Base-by-base conservation (phyloP, 768 basidiomycete species). In the Pisolithus orientalis region DNA sequence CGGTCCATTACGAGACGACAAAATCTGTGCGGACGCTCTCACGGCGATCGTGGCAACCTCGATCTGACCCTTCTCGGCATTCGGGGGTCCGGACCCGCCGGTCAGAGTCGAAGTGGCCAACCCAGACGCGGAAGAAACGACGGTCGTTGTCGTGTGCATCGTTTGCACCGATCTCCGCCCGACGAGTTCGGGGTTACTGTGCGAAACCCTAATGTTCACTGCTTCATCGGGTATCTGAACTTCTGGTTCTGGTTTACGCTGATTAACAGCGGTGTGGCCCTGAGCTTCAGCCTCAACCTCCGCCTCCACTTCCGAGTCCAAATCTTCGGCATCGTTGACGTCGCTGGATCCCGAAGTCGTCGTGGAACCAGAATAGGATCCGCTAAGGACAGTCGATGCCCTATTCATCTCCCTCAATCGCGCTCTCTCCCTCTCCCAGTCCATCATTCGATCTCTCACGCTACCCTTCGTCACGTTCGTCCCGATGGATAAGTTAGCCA, bases 391-490 rank as follows among this genome's bases (percentile, higher is more conserved):
- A 31, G 57, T 60, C 53, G 59, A 65, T 49, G 59, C 60, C 69
- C 67, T 57, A 54, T 76, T 77, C 75, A 87, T 83, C 73, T 87
- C 85, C 58, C 86, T 75, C 62, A 88, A 66, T 53, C 85, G 72
- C 66, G 83, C 76, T 34, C 79, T 76, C 65, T 88, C 86, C 39
- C 81, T 72, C 62, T 90, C 86, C 86, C 87, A 90, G 58, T 88
- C 87, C 57, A 74, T 74, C 57, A 89, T 83, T 10, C 87, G 74
- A 53, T 86, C 79, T 52, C 75, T 77, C 16, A 75, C 75, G 16
- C 70, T 70, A 25, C 65, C 68, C 45, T 42, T 68, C 27, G 61
- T 48, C 7, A 62, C 52, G 9, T 52, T 56, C 8, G 61, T 56
- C 6, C 47, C 45, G 21, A 54, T 27, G 3, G 60, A 54, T 9